Conservation (phyloP, 73 alveolate genomes). For the Paramecium sexaurelia region DNA sequence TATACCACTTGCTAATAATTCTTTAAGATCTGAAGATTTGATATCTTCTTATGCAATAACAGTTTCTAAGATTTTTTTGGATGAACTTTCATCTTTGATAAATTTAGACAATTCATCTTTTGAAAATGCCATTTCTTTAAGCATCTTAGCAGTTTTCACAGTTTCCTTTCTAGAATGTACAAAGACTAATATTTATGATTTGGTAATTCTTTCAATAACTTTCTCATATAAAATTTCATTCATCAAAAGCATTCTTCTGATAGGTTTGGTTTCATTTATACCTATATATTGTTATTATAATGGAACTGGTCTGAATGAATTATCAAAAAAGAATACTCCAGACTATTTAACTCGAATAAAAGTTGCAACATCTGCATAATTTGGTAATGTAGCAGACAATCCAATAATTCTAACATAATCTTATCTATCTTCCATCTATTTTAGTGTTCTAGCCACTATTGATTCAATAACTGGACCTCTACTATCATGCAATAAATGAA, state of each 20-base stretch:
- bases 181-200: slow-evolving; percentile 94
- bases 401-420: slow-evolving; percentile 96
- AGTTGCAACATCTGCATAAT: slow-evolving; percentile 94
- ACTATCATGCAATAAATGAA: slow-evolving; percentile 99
- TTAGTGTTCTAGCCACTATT: slow-evolving; percentile 98
- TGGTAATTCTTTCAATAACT: slow-evolving; percentile 95
- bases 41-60: slow-evolving; percentile 69
- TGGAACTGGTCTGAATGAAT: slow-evolving; percentile 99
- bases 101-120: slow-evolving; percentile 87
- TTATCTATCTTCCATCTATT: slow-evolving; percentile 91
- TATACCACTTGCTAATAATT: slow-evolving; percentile 94
- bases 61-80: slow-evolving; percentile 74
- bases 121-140: slow-evolving; percentile 89
- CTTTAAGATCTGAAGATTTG: slow-evolving; percentile 87
- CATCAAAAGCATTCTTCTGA: slow-evolving; percentile 94
- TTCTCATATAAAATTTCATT: slow-evolving; percentile 98
- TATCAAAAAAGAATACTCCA: slow-evolving; percentile 96
- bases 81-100: slow-evolving; percentile 77
- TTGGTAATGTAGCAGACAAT: slow-evolving; percentile 99
- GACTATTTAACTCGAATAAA: neutral
- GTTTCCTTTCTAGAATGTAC: slow-evolving; percentile 99
- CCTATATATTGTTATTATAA: slow-evolving; percentile 95
- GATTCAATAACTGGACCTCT: slow-evolving; percentile 99
- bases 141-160: slow-evolving; percentile 96
- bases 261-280: slow-evolving; percentile 99